Evolutionary conservation across 1,139 yeast genomes (phyloP).

Genomic region (Arxiozyma telluris): DNA sequence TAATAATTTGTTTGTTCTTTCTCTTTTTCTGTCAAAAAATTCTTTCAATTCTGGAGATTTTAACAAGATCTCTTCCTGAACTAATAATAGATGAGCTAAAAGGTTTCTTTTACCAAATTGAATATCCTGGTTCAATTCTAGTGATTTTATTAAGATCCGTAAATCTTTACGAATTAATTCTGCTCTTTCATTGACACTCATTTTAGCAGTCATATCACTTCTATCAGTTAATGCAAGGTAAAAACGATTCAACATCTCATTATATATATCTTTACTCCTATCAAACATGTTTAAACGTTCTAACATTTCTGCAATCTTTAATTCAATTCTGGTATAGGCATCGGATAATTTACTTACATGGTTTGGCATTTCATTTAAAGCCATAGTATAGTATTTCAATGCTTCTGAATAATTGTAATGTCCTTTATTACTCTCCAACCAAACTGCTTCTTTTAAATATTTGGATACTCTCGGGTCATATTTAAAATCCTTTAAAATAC

Average conservation of each 20-base stretch:
- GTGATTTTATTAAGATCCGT: slow-evolving; percentile 58
- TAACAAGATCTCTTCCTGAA: slow-evolving; percentile 49
- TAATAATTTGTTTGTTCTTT: slow-evolving; percentile 14
- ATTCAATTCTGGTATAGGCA: slow-evolving; percentile 76
- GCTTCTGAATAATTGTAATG: slow-evolving; percentile 56
- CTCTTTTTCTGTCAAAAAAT: slow-evolving; percentile 26
- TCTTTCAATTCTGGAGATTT: slow-evolving; percentile 29
- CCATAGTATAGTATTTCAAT: slow-evolving; percentile 54
- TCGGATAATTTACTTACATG: slow-evolving; percentile 43
- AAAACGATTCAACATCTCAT: slow-evolving; percentile 58
- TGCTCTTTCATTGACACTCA: slow-evolving; percentile 32
- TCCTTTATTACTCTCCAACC: slow-evolving; percentile 74
- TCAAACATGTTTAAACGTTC: slow-evolving; percentile 51
- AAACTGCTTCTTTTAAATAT: slow-evolving; percentile 55
- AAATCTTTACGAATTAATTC: slow-evolving; percentile 65
- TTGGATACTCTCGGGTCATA: not conserved
- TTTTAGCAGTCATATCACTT: slow-evolving; percentile 20
- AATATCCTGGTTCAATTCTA: slow-evolving; percentile 48
- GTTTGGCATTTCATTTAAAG: slow-evolving; percentile 29
- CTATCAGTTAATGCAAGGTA: slow-evolving; percentile 44
- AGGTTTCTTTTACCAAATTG: slow-evolving; percentile 50
- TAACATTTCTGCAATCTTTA: slow-evolving; percentile 81
- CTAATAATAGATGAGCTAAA: slow-evolving; percentile 54
- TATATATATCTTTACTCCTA: slow-evolving; percentile 58
- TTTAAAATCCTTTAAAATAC: not conserved